Conservation (phyloP, 768 basidiomycete species). For the Psilocybe sp. region DNA sequence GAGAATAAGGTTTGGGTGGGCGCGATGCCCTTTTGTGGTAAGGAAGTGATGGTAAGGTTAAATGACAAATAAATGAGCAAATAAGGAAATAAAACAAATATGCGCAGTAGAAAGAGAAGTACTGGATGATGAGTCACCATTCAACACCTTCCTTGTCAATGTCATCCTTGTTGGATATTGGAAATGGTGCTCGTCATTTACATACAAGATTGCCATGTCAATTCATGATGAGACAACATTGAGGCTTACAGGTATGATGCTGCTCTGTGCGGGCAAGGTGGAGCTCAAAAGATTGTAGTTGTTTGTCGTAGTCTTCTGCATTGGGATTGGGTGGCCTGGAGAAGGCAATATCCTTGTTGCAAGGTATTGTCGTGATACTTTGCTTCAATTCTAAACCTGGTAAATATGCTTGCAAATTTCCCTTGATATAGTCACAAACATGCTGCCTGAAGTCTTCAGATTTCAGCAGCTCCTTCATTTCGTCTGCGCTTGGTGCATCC, state of each 20-base stretch:
- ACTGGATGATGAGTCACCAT: too few relatives aligned
- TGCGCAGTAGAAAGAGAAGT: too few relatives aligned
- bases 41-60: too few relatives aligned
- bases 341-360: constrained; percentile 28
- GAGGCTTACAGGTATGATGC: constrained; percentile 25
- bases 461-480: constrained; percentile 22
- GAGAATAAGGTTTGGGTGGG: too few relatives aligned
- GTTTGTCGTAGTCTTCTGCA: constrained; percentile 12
- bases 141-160: constrained; percentile 21
- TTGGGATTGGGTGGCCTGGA: constrained; percentile 27
- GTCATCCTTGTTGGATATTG: constrained; percentile 7
- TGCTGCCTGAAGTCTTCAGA: constrained; percentile 22
- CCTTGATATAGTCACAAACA: constrained; percentile 25
- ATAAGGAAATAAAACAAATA: too few relatives aligned
- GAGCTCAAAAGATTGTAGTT: constrained; percentile 17
- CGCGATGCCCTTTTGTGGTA: too few relatives aligned
- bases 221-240: constrained; percentile 20
- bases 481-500: constrained; percentile 23
- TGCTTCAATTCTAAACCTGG: constrained; percentile 25
- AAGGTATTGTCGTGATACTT: constrained; percentile 19
- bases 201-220: constrained; percentile 21
- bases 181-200: constrained; percentile 30
- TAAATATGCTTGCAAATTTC: constrained; percentile 29
- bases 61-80: too few relatives aligned
- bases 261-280: constrained; percentile 23